phyloP scores from a whole-genome alignment of 805 yeast genomes.

The Groenewaldozyma tartarivorans region DNA sequence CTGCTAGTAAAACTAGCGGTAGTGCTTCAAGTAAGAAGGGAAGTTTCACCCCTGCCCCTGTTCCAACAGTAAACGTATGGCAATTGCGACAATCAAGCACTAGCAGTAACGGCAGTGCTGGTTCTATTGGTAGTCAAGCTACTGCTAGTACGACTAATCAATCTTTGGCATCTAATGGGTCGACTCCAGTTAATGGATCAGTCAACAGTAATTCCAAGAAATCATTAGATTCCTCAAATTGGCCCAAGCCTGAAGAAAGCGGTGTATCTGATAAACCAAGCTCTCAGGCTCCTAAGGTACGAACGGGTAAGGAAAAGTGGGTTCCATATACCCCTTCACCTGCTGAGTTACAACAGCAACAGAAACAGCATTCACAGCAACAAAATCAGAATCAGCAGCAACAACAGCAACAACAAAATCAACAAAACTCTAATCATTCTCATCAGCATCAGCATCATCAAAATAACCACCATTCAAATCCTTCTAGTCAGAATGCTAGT shows the following conservation, averaged over 20 bases:
- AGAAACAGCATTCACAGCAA: conserved; percentile 1
- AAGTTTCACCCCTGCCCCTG: conserved; percentile 53
- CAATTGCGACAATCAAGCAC: conserved; percentile 24
- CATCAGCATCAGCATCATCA: neutral
- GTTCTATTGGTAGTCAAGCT: conserved; percentile 7
- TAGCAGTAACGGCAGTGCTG: conserved; percentile 11
- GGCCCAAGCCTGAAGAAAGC: conserved; percentile 20
- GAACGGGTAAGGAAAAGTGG: conserved; percentile 56
- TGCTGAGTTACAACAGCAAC: neutral
- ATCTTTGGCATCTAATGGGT: neutral
- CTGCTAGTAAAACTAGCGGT: conserved; percentile 23
- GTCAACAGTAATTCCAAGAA: conserved; percentile 7
- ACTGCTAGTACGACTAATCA: conserved; percentile 6
- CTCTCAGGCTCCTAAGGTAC: conserved; percentile 8
- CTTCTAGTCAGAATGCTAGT: conserved; percentile 1
- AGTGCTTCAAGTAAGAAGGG: conserved; percentile 19
- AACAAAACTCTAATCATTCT: neutral
- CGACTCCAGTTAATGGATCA: neutral
- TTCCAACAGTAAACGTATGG: conserved; percentile 59
- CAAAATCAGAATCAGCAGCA: conserved; percentile 5
- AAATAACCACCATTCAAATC: neutral
- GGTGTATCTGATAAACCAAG: conserved; percentile 14
- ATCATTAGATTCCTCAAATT: conserved; percentile 13
- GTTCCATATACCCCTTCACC: conserved; percentile 50
- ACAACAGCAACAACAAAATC: neutral